Conservation (phyloP, 2,329 filamentous ascomycete genomes). For the Iodosphaeria phyllophila region DNA sequence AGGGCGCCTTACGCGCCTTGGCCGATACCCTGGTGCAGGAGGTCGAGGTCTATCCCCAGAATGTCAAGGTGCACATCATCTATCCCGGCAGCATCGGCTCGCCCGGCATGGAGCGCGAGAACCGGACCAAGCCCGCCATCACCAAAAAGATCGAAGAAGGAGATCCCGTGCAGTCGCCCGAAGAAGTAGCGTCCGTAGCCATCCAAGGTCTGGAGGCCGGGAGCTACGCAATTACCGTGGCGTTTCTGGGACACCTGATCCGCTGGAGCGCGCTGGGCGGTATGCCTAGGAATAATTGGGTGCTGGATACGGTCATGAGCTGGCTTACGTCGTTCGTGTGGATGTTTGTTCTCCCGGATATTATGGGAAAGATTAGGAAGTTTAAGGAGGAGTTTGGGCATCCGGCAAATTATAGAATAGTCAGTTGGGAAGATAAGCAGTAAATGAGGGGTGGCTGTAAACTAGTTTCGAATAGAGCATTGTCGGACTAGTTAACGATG, state of each 20-base stretch:
- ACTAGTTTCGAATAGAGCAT: no score
- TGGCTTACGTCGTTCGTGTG: slow-evolving; percentile 34
- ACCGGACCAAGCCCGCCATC: slow-evolving; percentile 60
- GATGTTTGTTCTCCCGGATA: slow-evolving; percentile 35
- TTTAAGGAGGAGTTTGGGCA: slow-evolving; percentile 40
- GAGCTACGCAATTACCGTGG: slow-evolving; percentile 61
- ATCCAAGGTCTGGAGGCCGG: slow-evolving; percentile 65
- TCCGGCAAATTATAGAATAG: slow-evolving; percentile 28
- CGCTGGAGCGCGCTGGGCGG: slow-evolving; percentile 39
- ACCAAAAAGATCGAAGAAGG: slow-evolving; percentile 63
- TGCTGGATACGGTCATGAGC: slow-evolving; percentile 38
- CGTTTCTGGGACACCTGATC: slow-evolving; percentile 54
- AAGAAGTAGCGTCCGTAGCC: slow-evolving; percentile 52
- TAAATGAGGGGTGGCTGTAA: no score
- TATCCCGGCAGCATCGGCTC: slow-evolving; percentile 70
- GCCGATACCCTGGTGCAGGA: slow-evolving; percentile 75
- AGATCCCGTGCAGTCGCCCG: slow-evolving; percentile 64
- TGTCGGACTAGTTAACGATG: no score
- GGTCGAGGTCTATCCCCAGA: slow-evolving; percentile 67
- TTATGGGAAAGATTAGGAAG: slow-evolving; percentile 37
- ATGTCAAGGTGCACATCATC: slow-evolving; percentile 65
- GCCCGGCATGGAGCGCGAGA: slow-evolving; percentile 59
- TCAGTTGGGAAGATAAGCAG: slow-evolving; percentile 9
- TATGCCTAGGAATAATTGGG: slow-evolving; percentile 35
- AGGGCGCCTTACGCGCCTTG: slow-evolving; percentile 67